phyloP scores from a whole-genome alignment of 805 yeast species.

The Metschnikowia peoriensis region DNA sequence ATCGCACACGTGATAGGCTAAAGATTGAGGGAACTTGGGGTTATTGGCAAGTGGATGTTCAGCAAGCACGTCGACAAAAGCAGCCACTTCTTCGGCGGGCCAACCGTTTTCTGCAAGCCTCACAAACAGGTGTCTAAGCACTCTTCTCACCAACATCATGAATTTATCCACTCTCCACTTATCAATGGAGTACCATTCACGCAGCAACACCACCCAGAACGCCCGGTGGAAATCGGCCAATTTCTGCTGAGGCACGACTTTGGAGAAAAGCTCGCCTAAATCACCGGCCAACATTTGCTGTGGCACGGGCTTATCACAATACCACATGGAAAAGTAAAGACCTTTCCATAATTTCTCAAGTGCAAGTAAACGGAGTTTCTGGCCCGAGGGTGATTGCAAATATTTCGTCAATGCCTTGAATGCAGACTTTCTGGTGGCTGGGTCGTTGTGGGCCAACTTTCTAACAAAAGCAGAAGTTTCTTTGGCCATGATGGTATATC shows the following conservation, averaged over 20 bases:
- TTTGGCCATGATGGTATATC: conserved; percentile 11
- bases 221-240: conserved; percentile 59
- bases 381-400: conserved; percentile 41
- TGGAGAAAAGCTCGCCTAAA: conserved; percentile 57
- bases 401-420: conserved; percentile 61
- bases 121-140: conserved; percentile 60
- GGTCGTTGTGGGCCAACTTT: conserved; percentile 79
- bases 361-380: conserved; percentile 49
- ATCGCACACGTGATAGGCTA: conserved; percentile 84
- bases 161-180: conserved; percentile 86
- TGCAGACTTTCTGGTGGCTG: conserved; percentile 72
- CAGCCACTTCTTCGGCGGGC: conserved; percentile 42
- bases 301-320: conserved; percentile 87
- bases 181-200: conserved; percentile 85
- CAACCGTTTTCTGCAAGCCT: conserved; percentile 55
- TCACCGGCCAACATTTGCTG: conserved; percentile 81
- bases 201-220: conserved; percentile 74
- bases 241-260: conserved; percentile 40
- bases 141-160: conserved; percentile 76
- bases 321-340: conserved; percentile 95
- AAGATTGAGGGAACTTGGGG: conserved; percentile 61
- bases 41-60: conserved; percentile 57
- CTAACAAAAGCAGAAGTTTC: conserved; percentile 61
- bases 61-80: conserved; percentile 43
- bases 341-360: conserved; percentile 93